Evolutionary conservation across 805 yeast species (phyloP), one percentile per base, ranked within the genome.

Genomic region (Debaryomyces castellii): DNA sequence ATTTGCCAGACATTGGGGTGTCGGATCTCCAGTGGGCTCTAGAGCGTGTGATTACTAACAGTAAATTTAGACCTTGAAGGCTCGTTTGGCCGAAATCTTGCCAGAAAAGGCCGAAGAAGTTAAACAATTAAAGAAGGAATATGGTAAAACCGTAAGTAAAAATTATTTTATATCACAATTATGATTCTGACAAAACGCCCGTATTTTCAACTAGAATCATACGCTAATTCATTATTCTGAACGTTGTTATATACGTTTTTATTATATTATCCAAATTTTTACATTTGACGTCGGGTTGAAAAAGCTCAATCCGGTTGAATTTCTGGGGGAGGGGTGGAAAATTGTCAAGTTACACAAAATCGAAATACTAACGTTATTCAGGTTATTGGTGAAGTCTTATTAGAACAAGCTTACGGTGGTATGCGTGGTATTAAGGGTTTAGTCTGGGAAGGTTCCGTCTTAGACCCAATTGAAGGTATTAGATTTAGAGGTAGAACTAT

Each of bases 21-120:
- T 16, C 20, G 12, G 7, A 25, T 12, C 12, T 10, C 3, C 4
- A 25, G 11, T 25, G 4, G 2, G 7, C 12, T 30, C 14, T 14
- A 16, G 10, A 30, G 16, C 18, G n/a, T 16, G 7, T 7, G 34
- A 7, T 14, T 30, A 30, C 34, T 30, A 30, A 30, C 34, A 14
- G 9, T 12, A 25, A 30, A 12, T 23, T 45, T 64, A 80, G 78
- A 84, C 97, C 53, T 80, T 94, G 61, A 94, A 94, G 74, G 96
- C 94, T 73, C 85, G 96, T 67, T 91, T 94, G 66, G 95, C 90
- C 46, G 96, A 89, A 65, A 77, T 89, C 55, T 81, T 91, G 67
- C 98, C 98, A 55, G 90, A 81, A 62, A 88, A 88, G 77, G 87
- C 87, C 58, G 97, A 89, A 70, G 89, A 90, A 76, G 85, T 94